phyloP scores from a whole-genome alignment of 108 stramenopile genomes.

The Cyclostephanos tholiformis region DNA sequence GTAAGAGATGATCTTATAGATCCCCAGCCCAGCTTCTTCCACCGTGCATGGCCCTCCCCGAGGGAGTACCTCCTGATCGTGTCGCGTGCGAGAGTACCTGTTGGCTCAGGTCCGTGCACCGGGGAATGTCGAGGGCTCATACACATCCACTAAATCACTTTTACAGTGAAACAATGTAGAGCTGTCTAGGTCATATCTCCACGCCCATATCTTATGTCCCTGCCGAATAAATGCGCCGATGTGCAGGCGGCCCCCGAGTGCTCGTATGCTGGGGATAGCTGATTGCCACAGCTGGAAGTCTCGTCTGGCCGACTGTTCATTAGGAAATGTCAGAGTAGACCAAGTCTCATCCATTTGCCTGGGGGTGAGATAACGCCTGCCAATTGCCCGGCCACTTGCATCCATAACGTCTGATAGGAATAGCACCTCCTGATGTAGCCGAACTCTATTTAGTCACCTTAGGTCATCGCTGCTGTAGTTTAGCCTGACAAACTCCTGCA shows the following conservation, averaged over 20 bases:
- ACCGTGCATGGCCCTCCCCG: not conserved
- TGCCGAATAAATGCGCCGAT: not conserved
- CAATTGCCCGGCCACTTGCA: not conserved
- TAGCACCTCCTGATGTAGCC: conserved; percentile 5
- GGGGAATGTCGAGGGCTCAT: too few species aligned
- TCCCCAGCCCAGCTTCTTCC: not conserved
- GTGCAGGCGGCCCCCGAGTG: not conserved
- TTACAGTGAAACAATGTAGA: not conserved
- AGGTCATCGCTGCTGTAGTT: conserved; percentile 9
- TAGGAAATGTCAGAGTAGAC: not conserved
- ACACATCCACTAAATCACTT: not conserved
- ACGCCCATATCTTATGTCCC: conserved; percentile 7
- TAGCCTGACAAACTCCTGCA: conserved; percentile 6
- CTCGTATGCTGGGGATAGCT: not conserved
- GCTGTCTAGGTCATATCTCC: not conserved
- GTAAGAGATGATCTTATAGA: not conserved
- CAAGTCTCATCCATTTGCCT: not conserved
- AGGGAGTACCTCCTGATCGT: not conserved
- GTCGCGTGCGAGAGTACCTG: not conserved
- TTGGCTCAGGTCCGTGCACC: too few species aligned
- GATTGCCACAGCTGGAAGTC: conserved; percentile 2
- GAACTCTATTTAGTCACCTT: conserved; percentile 11
- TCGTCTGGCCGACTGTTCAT: not conserved
- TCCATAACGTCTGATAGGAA: conserved; percentile 17
- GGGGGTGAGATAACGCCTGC: not conserved